Evolutionary conservation across 1,284 basidiomycete species (phyloP).

Genomic region (Coniferiporia weirii): DNA sequence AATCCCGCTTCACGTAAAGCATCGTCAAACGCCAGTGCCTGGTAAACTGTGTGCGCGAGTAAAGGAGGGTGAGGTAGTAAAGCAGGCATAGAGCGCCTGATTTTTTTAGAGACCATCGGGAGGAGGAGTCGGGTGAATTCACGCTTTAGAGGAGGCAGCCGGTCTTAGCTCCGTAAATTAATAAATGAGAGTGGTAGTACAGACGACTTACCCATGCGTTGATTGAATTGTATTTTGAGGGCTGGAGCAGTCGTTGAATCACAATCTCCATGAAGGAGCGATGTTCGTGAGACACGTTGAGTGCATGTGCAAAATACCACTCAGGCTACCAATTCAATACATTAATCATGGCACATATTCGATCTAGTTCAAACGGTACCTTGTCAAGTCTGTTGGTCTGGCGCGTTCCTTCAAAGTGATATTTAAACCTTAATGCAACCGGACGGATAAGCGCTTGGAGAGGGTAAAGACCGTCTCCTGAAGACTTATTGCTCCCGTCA

Average conservation of each 20-base stretch:
- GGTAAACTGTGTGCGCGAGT: conserved; percentile 93
- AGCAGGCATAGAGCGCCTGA: conserved; percentile 68
- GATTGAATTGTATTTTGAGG: conserved; percentile 57
- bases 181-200: conserved; percentile 3
- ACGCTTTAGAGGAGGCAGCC: conserved; percentile 43
- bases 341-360: background rate
- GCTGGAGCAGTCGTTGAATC: conserved; percentile 66
- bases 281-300: conserved; percentile 82
- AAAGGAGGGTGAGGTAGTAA: conserved; percentile 78
- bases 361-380: conserved; percentile 36
- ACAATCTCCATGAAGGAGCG: conserved; percentile 70
- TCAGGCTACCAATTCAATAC: conserved; percentile 61
- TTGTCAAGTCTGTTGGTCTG: conserved; percentile 93
- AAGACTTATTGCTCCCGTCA: conserved; percentile 19
- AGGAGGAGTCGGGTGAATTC: conserved; percentile 75
- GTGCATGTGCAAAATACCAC: conserved; percentile 92
- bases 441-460: conserved; percentile 83
- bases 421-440: conserved; percentile 85
- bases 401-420: conserved; percentile 87
- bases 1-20: conserved; percentile 77
- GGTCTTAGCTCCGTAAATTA: conserved; percentile 3
- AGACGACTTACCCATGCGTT: conserved; percentile 64
- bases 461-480: conserved; percentile 64
- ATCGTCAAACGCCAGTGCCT: conserved; percentile 85
- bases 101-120: conserved; percentile 65